These are phyloP conservation scores for Craspedostauros australis DNA, from an alignment of 108 stramenopile species.

Conservation along the genomic window DNA sequence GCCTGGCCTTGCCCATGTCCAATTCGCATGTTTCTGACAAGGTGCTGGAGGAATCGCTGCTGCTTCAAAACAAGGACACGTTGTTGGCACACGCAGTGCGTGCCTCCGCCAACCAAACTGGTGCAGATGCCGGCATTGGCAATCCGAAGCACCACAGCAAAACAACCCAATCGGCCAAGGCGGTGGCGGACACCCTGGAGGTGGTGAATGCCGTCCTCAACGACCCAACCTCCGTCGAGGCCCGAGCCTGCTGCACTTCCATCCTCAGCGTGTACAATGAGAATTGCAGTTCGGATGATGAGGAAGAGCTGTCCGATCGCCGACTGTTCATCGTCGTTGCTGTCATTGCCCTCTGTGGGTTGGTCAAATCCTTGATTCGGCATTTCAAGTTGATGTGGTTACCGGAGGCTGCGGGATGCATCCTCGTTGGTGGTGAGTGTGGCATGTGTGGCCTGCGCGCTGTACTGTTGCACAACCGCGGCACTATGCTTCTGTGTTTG, in stretches of 20 bases:
- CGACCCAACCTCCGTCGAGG: constrained; percentile 69
- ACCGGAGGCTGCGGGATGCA: constrained; percentile 82
- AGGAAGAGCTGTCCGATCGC: constrained; percentile 69
- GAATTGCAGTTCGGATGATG: constrained; percentile 71
- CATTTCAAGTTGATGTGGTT: constrained; percentile 77
- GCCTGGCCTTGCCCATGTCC: constrained; percentile 50
- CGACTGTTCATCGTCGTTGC: constrained; percentile 71
- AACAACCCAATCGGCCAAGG: constrained; percentile 41
- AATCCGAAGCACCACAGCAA: constrained; percentile 11
- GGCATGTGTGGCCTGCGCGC: no score
- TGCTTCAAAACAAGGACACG: constrained; percentile 46
- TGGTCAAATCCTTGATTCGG: constrained; percentile 83
- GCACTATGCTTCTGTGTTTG: no score
- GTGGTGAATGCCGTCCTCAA: constrained; percentile 58
- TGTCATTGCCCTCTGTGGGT: constrained; percentile 78
- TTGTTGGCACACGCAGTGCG: constrained; percentile 1
- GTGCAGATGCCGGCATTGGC: neutral
- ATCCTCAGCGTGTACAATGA: constrained; percentile 83
- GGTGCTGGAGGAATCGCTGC: constrained; percentile 47
- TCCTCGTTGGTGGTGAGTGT: constrained; percentile 68
- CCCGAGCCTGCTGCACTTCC: constrained; percentile 79
- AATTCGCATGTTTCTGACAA: constrained; percentile 53
- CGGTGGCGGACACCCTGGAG: constrained; percentile 46
- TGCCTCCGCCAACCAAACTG: constrained; percentile 2
- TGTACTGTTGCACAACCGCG: no score